phyloP scores from a whole-genome alignment of 1,139 yeast species.

The Keqinozyma sinolaborantium region DNA sequence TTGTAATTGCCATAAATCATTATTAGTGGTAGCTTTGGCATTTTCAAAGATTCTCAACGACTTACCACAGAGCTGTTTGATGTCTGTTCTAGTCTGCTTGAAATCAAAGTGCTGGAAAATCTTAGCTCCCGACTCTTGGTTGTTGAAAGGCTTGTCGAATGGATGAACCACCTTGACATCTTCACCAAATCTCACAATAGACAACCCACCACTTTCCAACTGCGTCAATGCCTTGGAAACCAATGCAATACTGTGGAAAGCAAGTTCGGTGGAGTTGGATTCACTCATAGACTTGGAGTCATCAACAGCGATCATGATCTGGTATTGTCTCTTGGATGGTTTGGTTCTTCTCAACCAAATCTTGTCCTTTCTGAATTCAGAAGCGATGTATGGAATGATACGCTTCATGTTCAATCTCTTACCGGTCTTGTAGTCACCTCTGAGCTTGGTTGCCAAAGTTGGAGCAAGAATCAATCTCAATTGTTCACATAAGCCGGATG shows the following conservation, averaged over 20 bases:
- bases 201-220: slow-evolving; percentile 89
- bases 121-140: slow-evolving; percentile 76
- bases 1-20: slow-evolving; percentile 89
- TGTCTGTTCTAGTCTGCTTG: slow-evolving; percentile 85
- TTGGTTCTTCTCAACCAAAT: slow-evolving; percentile 98
- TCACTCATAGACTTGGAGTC: slow-evolving; percentile 98
- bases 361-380: slow-evolving; percentile 95
- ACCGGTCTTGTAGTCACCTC: slow-evolving; percentile 97
- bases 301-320: slow-evolving; percentile 95
- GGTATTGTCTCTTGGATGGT: slow-evolving; percentile 96
- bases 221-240: slow-evolving; percentile 94
- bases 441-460: slow-evolving; percentile 86
- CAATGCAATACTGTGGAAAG: slow-evolving; percentile 90
- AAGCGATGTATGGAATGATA: slow-evolving; percentile 95
- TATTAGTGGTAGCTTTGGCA: slow-evolving; percentile 53
- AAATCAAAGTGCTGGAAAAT: slow-evolving; percentile 89
- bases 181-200: slow-evolving; percentile 90
- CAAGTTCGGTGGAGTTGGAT: slow-evolving; percentile 82
- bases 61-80: slow-evolving; percentile 64
- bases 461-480: slow-evolving; percentile 91
- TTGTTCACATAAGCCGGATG: slow-evolving; percentile 89
- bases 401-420: slow-evolving; percentile 96
- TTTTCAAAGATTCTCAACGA: slow-evolving; percentile 74
- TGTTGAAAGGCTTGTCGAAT: slow-evolving; percentile 76
- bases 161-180: slow-evolving; percentile 82